Conservation (phyloP, 2,329 filamentous ascomycete species). For the Achaetomium macrosporum region DNA sequence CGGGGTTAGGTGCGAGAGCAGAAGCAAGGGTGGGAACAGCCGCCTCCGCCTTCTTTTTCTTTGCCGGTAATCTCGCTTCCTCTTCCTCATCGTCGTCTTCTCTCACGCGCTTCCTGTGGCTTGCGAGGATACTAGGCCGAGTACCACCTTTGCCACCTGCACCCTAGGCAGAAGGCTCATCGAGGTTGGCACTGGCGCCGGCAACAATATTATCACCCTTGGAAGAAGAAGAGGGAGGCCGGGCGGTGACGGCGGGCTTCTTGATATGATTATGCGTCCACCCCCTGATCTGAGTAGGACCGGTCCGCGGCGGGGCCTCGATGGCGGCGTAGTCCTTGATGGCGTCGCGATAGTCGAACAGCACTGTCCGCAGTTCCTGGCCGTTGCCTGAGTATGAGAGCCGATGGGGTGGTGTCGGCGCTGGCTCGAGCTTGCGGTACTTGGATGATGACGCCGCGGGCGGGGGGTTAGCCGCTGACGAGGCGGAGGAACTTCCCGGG, state of each 20-base stretch:
- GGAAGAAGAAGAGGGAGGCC: background rate
- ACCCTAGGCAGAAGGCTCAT: constrained; percentile 9
- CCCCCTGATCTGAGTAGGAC: constrained; percentile 51
- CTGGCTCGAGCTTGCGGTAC: constrained; percentile 55
- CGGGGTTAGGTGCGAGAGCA: background rate
- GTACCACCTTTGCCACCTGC: constrained; percentile 1
- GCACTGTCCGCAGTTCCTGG: constrained; percentile 52
- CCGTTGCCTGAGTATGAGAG: constrained; percentile 40
- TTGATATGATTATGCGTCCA: constrained; percentile 47
- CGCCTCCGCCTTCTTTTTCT: background rate
- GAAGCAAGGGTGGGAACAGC: background rate
- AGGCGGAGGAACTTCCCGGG: constrained; percentile 30
- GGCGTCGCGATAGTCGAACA: constrained; percentile 48
- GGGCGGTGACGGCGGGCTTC: constrained; percentile 20
- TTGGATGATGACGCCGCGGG: constrained; percentile 30
- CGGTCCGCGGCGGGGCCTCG: constrained; percentile 50
- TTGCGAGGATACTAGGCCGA: background rate
- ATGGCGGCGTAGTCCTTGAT: constrained; percentile 53
- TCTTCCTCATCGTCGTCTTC: background rate
- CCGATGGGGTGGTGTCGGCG: constrained; percentile 48
- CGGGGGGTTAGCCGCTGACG: constrained; percentile 22
- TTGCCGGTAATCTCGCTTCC: background rate
- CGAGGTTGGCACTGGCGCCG: background rate
- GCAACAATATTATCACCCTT: background rate
- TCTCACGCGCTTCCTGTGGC: background rate